A percentile compares a stretch with the other conserved stretches of the same genome.
These are phyloP conservation scores for Phytophthora hibernalis DNA, from an alignment of 352 stramenopile species.

Conservation along the genomic window DNA sequence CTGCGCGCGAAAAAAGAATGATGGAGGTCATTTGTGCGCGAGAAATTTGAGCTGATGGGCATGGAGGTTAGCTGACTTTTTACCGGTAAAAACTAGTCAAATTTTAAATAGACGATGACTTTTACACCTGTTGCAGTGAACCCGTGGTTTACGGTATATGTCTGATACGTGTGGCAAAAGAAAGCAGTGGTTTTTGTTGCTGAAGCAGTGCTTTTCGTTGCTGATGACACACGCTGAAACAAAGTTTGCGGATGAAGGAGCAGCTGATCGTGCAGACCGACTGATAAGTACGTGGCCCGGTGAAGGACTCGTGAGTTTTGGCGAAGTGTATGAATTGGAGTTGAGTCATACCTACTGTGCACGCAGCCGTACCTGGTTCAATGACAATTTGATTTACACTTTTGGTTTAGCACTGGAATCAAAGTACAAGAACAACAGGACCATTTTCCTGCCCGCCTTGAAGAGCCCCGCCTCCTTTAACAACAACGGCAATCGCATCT, in stretches of 20 bases:
- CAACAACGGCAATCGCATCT: neutral
- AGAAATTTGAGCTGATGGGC: too few relatives aligned
- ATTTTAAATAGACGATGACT: too few relatives aligned
- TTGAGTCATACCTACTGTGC: conserved; percentile 2
- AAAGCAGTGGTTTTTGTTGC: too few relatives aligned
- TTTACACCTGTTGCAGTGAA: too few relatives aligned
- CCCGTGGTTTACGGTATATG: conserved; percentile 5
- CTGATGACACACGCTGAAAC: neutral
- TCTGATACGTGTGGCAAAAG: neutral
- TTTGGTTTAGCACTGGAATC: neutral
- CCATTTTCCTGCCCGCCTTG: neutral
- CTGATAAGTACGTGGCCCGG: neutral
- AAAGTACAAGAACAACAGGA: neutral
- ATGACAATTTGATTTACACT: neutral
- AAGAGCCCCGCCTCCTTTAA: neutral
- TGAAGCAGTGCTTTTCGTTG: conserved; percentile 13
- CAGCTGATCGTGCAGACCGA: neutral
- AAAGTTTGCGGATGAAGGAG: neutral
- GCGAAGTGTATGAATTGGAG: neutral
- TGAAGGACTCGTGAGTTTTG: neutral
- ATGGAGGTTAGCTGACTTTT: too few relatives aligned
- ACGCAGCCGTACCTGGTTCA: neutral
- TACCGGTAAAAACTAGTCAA: too few relatives aligned
- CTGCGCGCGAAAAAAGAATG: too few relatives aligned
- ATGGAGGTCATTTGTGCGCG: too few relatives aligned